These are phyloP conservation scores for Yamadazyma triangularis DNA, from an alignment of 1,139 yeast species.

Conservation along the genomic window DNA sequence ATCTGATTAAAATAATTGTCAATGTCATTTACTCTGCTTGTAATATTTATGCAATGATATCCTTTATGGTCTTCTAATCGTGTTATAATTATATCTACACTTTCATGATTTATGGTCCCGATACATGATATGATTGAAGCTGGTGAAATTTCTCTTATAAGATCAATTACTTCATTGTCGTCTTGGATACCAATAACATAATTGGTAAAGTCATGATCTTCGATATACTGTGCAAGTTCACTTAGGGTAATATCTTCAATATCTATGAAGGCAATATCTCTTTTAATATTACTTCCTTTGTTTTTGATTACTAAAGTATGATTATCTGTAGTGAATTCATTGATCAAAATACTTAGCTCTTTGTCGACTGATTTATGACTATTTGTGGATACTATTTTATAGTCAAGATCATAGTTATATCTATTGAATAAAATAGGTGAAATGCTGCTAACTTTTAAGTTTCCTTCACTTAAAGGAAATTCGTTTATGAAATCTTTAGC, in stretches of 20 bases:
- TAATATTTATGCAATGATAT: background rate
- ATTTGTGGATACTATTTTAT: background rate
- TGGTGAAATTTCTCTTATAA: slow-evolving; percentile 1
- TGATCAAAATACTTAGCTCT: background rate
- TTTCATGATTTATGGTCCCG: slow-evolving; percentile 1
- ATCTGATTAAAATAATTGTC: background rate
- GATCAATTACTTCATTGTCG: slow-evolving; percentile 2
- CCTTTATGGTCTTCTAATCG: slow-evolving; percentile 1
- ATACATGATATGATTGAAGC: slow-evolving; percentile 1
- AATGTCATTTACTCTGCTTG: background rate
- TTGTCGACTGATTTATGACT: background rate
- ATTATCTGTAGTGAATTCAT: background rate
- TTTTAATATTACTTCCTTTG: background rate
- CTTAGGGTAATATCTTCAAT: slow-evolving; percentile 1
- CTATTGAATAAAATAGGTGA: slow-evolving; percentile 2
- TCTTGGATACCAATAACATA: slow-evolving; percentile 1
- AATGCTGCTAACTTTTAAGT: slow-evolving; percentile 1
- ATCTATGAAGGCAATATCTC: background rate
- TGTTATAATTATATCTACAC: background rate
- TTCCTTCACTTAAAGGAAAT: slow-evolving; percentile 5
- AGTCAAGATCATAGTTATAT: background rate
- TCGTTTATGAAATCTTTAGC: background rate
- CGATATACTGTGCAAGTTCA: slow-evolving; percentile 1
- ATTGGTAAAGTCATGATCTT: slow-evolving; percentile 3
- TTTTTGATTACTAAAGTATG: background rate